phyloP scores from a whole-genome alignment of 2,329 filamentous ascomycete species.

The Alternaria brassicicola region DNA sequence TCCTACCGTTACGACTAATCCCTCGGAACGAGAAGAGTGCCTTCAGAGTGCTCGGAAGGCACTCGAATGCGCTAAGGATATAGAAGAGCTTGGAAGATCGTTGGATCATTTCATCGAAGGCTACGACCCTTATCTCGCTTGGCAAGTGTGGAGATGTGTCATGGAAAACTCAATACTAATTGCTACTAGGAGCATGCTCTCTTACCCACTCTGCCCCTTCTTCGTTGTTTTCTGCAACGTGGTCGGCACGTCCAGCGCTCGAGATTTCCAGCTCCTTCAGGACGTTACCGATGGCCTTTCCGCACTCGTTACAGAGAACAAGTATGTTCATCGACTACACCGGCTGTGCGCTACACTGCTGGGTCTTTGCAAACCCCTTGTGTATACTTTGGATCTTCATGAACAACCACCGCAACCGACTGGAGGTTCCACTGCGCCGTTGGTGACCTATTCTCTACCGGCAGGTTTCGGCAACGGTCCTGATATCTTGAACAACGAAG shows the following conservation, averaged over 20 bases:
- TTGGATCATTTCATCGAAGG: conserved; percentile 39
- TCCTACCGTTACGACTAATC: conserved; percentile 36
- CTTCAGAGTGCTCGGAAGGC: conserved; percentile 40
- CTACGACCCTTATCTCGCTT: conserved; percentile 39
- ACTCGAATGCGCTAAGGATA: conserved; percentile 37
- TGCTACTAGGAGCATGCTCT: conserved; percentile 38
- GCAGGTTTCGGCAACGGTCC: not conserved
- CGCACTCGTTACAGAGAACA: conserved; percentile 37
- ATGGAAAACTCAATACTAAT: conserved; percentile 10
- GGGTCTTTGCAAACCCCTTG: conserved; percentile 38
- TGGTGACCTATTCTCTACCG: not conserved
- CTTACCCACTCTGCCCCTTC: conserved; percentile 43
- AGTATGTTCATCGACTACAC: conserved; percentile 37
- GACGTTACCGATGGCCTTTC: conserved; percentile 38
- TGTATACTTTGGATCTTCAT: conserved; percentile 9
- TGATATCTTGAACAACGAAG: not conserved
- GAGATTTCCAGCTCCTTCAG: conserved; percentile 40
- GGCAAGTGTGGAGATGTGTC: conserved; percentile 17
- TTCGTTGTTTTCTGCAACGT: conserved; percentile 48
- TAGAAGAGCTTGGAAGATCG: conserved; percentile 30
- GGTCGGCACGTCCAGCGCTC: conserved; percentile 40
- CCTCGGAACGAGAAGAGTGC: conserved; percentile 39
- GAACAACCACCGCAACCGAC: not conserved
- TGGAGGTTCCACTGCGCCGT: not conserved
- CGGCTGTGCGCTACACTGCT: conserved; percentile 39